Evolutionary conservation across 2,329 filamentous ascomycete species (phyloP).

Genomic region (Penicillium occitanis): DNA sequence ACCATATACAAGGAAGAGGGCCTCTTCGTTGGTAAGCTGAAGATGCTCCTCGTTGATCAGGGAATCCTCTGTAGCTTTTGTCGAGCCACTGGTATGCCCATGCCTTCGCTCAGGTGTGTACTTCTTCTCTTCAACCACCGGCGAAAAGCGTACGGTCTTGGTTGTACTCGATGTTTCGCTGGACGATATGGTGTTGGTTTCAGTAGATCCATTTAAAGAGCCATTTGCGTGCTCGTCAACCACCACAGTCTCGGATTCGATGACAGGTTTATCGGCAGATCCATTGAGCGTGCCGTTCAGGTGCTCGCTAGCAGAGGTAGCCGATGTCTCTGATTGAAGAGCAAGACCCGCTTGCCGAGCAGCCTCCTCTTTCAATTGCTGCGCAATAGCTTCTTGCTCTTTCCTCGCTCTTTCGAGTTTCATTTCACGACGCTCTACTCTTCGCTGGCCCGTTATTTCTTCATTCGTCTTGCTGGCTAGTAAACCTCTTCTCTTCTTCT

Average conservation of each 20-base stretch:
- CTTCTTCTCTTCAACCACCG: slow-evolving; percentile 64
- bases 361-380: slow-evolving; percentile 61
- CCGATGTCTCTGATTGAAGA: slow-evolving; percentile 15
- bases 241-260: background rate
- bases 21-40: slow-evolving; percentile 87
- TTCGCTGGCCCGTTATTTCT: slow-evolving; percentile 71
- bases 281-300: slow-evolving; percentile 11
- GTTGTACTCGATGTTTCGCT: slow-evolving; percentile 15
- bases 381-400: slow-evolving; percentile 79
- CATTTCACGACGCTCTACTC: slow-evolving; percentile 76
- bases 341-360: slow-evolving; percentile 27
- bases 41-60: slow-evolving; percentile 71
- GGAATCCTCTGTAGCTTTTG: slow-evolving; percentile 26
- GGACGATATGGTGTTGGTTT: slow-evolving; percentile 22
- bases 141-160: slow-evolving; percentile 71
- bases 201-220: slow-evolving; percentile 15
- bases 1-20: slow-evolving; percentile 83
- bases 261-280: slow-evolving; percentile 16
- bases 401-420: slow-evolving; percentile 91
- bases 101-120: slow-evolving; percentile 42
- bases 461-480: slow-evolving; percentile 72
- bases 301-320: slow-evolving; percentile 17
- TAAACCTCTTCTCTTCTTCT: slow-evolving; percentile 69
- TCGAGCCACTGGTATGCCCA: slow-evolving; percentile 18
- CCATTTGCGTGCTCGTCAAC: slow-evolving; percentile 11